A percentile compares a stretch with the other conserved stretches of the same genome.
These are phyloP conservation scores for Eucommia ulmoides DNA, from an alignment of 257 asterid genomes.

Conservation along the genomic window DNA sequence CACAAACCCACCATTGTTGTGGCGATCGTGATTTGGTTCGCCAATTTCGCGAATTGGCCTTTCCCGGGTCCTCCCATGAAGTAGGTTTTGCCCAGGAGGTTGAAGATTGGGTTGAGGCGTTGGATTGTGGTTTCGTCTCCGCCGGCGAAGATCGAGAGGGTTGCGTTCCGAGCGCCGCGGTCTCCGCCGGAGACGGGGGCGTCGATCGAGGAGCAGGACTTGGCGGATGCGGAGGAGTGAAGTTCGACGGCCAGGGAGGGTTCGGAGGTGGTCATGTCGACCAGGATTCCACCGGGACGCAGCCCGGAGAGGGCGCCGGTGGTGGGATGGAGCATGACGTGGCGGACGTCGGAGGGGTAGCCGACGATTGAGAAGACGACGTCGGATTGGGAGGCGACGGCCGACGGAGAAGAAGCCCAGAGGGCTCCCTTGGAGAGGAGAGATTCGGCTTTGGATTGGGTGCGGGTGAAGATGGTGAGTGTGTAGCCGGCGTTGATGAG, in stretches of 20 bases:
- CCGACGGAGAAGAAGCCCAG: slow-evolving; percentile 72
- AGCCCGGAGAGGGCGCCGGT: slow-evolving; percentile 68
- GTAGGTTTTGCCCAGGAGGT: slow-evolving; percentile 50
- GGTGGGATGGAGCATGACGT: slow-evolving; percentile 57
- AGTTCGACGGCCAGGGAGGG: slow-evolving; percentile 81
- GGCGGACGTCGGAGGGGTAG: slow-evolving; percentile 91
- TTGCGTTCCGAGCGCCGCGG: slow-evolving; percentile 67
- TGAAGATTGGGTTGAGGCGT: slow-evolving; percentile 45
- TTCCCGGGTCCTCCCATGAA: slow-evolving; percentile 91
- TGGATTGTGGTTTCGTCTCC: slow-evolving; percentile 46
- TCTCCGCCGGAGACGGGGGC: slow-evolving; percentile 96
- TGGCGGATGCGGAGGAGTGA: slow-evolving; percentile 43
- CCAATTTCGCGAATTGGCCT: slow-evolving; percentile 82
- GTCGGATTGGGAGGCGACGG: slow-evolving; percentile 72
- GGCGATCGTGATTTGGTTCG: slow-evolving; percentile 59
- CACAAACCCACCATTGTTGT: slow-evolving; percentile 88
- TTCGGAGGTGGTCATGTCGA: slow-evolving; percentile 92
- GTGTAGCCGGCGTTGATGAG: slow-evolving; percentile 80
- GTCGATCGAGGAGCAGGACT: slow-evolving; percentile 56
- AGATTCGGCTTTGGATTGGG: slow-evolving; percentile 71
- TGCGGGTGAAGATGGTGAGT: slow-evolving; percentile 71
- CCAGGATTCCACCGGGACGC: slow-evolving; percentile 47
- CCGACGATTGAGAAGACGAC: slow-evolving; percentile 86
- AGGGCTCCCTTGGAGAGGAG: slow-evolving; percentile 70
- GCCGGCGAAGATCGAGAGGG: slow-evolving; percentile 80